These are phyloP conservation scores for Trebouxia gelatinosa DNA, from an alignment of 163 green algal genomes.

Conservation along the genomic window DNA sequence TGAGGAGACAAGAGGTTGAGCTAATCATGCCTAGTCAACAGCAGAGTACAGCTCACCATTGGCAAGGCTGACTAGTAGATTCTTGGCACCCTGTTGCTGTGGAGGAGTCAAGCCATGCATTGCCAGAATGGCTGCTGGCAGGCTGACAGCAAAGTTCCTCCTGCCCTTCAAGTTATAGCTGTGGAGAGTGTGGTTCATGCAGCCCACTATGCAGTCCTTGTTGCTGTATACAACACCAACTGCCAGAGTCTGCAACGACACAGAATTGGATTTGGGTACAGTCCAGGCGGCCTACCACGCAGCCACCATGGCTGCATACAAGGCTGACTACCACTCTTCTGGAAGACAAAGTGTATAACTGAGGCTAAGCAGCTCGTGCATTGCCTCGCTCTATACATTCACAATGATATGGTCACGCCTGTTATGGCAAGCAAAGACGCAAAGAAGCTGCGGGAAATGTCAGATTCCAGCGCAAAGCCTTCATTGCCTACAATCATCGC, in stretches of 20 bases:
- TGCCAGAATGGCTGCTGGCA: conserved; percentile 53
- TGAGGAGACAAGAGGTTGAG: no score
- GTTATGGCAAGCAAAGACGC: no score
- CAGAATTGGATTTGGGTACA: background rate
- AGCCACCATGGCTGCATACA: background rate
- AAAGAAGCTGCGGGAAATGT: no score
- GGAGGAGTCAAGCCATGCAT: conserved; percentile 57
- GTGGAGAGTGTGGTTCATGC: conserved; percentile 73
- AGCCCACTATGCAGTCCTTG: conserved; percentile 48
- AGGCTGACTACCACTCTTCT: background rate
- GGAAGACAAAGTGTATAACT: background rate
- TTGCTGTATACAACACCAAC: conserved; percentile 7
- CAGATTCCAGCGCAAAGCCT: no score
- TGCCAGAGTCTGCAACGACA: background rate
- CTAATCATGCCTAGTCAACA: no score
- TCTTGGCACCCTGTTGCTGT: conserved; percentile 43
- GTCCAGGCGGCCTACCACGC: background rate
- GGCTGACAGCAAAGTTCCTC: conserved; percentile 64
- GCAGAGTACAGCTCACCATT: conserved; percentile 48
- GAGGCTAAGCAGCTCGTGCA: no score
- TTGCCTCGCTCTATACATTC: no score
- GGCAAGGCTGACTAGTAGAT: conserved; percentile 58
- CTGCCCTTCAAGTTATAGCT: conserved; percentile 61
- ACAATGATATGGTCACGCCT: no score
- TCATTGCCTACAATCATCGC: no score